Evolutionary conservation across 805 yeast species (phyloP), one percentile per base, ranked within the genome.

Genomic region (Wickerhamiella siamensis): DNA sequence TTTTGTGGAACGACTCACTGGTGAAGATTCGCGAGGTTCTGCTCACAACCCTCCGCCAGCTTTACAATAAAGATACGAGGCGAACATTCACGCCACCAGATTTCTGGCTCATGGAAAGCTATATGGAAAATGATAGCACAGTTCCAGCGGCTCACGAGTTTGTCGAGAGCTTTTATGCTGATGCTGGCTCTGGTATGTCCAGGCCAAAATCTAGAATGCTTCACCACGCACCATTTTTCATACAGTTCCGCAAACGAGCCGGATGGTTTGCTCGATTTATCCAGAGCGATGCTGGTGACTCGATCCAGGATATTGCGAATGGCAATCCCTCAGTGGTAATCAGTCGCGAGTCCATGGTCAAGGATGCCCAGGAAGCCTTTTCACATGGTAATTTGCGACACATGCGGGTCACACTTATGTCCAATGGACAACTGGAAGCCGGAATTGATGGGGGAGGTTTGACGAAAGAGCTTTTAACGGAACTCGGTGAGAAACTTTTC

Each of bases 401-500:
- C 6, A 58, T 87, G 8, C 63, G 71, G 1, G 84, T 91, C 2
- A 69, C 69, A 14, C 86, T 91, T 54, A 64, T 65, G 31, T 81
- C 83, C 52, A 72, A 79, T 60, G 94, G 87, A 2, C 64, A 63
- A 14, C 71, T 65, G 29, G 97, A 88, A 56, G 84, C 78, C 0
- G 98, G 98, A 1, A 79, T 88, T 34, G 98, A 88, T 58, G 98
- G 98, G 5, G 98, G 97, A 10, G 98, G 98, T 1, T 65, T 88
- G 19, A 87, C 96, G 0, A 87, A 88, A 57, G 98, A 88, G 53
- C 76, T 91, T 47, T 62, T 88, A 42, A 84, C 88, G 2, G 66
- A 79, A 39, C 76, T 84, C 0, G 73, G 79, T 2, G 64, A 63
- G 3, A 83, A 80, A 47, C 87, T 82, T 0, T 83, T 88, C 51